Evolutionary conservation across 192 early-diverging fungal genomes (phyloP), one percentile per base, ranked within the genome.

Genomic region (Chytriomyces sp.): DNA sequence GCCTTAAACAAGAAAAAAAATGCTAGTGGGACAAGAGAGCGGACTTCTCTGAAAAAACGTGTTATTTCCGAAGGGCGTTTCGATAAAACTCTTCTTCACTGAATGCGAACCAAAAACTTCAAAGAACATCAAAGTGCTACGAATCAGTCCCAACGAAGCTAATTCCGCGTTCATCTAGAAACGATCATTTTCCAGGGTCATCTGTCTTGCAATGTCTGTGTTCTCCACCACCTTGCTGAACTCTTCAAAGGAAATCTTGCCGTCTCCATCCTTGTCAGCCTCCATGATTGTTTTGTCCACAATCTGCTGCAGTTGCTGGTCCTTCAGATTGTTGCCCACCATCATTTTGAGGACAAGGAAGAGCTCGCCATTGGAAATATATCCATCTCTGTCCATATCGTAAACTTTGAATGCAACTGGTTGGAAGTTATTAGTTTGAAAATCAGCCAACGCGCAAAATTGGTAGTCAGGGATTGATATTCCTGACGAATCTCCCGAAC

Each of bases 261-360:
- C 96, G 72, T 99, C 98, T 72, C 85, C 86, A 74, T 98, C 91
- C 82, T 86, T 87, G 80, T 99, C 98, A 31, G 96, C 98, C 74
- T 98, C 96, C 85, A 96, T 93, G 68, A 99, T 98, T 5, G 96
- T 98, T 84, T 98, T 99, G 84, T 99, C 98, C 10, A 99, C 98
- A 74, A 99, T 96, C 81, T 99, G 98, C 76, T 99, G 98, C 14
- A 99, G 88, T 83, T 99, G 98, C 30, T 92, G 87, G 59, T 95
- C 95, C 57, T 91, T 92, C 58, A 99, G 82, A 77, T 98, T 98
- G 79, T 91, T 96, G 34, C 96, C 98, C 10, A 98, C 95, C 98
- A 99, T 99, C 95, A 96, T 99, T 83, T 98, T 98, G 39, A 99
- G 85, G 0, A 98, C 98, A 63, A 96, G 78, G 81, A 96, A 99